Base-by-base conservation (phyloP, 2,329 filamentous ascomycete genomes). In the Verticillium isaacii region DNA sequence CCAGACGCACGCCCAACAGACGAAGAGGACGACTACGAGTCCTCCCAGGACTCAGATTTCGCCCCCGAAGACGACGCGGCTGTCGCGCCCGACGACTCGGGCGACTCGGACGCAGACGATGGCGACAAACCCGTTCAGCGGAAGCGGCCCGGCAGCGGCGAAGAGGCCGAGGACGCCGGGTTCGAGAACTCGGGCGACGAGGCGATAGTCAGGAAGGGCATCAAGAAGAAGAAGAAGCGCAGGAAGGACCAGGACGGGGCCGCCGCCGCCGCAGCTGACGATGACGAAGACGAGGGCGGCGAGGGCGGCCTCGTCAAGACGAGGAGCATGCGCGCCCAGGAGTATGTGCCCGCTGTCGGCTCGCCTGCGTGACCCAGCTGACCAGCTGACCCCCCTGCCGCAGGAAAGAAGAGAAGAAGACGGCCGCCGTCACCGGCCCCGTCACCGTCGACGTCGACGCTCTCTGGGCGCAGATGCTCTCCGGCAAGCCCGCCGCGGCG, bases 161-260 rank as follows among this genome's bases (percentile, higher is more conserved):
- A 65, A 1, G 75, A 79, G 5, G 66, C 66, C 1, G 75, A 79
- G 5, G 80, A 83, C 65, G 77, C 77, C 0, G 85, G 80, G 1
- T 85, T 86, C 63, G 83, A 86, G 63, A 89, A 89, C 66, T 91
- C 89, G 0, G 89, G 89, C n/a, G 89, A 92, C 68, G 89, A 92
- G 69, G 82, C 83, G 0, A 83, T 90, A 60, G 88, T 92, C 67
- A 77, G 83, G 56, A 87, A 82, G 66, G 87, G 83, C 19, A 85
- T 82, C 68, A 87, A 82, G 70, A 79, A 77, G 70, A 84, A 78
- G 69, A 84, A 78, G 69, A 84, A 79, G 69, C 74, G 73, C 52
- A 82, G 78, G 68, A 78, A 76, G 66, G 66, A 67, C 15, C 78
- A 75, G 61, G 70, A 75, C 65, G 73, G 62, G 58, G 66, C 65